phyloP scores from a whole-genome alignment of 176 grass and related monocot species.

The maize (Zea mays) region Zm-B73-REFERENCE-NAM-5.0 NC_050096.1:290043001-290043500 shows the following conservation, averaged over 20 bases:
- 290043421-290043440: constrained; percentile 18
- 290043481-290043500: constrained; percentile 4
- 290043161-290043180: constrained; percentile 37
- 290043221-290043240: not conserved
- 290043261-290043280: not conserved
- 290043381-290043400: constrained; percentile 34
- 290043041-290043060: constrained; percentile 5
- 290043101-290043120: constrained; percentile 28
- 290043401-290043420: constrained; percentile 27
- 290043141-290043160: constrained; percentile 32
- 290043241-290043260: not conserved
- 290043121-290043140: constrained; percentile 33
- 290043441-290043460: not conserved
- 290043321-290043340: constrained; percentile 7
- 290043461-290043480: constrained; percentile 17
- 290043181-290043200: not conserved
- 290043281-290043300: not conserved
- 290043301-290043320: not conserved
- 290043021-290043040: constrained; percentile 4
- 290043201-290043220: not conserved
- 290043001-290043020: not conserved
- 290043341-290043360: constrained; percentile 51
- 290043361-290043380: constrained; percentile 32
- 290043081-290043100: constrained; percentile 18
- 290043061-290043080: constrained; percentile 30